A percentile compares a stretch with the other conserved stretches of the same genome.
These are phyloP conservation scores for Phialophora macrospora DNA, from an alignment of 2,329 filamentous ascomycete species.

Conservation along the genomic window DNA sequence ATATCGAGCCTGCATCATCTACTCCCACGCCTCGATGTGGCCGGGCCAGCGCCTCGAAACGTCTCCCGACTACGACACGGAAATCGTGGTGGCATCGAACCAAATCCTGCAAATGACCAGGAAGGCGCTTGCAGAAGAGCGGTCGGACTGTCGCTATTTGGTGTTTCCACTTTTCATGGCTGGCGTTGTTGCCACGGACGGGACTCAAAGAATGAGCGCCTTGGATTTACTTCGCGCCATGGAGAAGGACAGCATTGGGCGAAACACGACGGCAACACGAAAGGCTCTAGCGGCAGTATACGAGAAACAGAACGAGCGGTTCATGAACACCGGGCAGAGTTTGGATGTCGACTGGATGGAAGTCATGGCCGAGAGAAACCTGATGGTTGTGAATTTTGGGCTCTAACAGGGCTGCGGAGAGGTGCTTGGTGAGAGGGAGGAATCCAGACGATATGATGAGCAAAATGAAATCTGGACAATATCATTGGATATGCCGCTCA, in stretches of 20 bases:
- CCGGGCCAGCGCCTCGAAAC: conserved; percentile 53
- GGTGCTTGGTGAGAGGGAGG: not conserved
- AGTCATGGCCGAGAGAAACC: conserved; percentile 52
- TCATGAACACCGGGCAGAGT: conserved; percentile 48
- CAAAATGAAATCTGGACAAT: not conserved
- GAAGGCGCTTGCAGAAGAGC: conserved; percentile 47
- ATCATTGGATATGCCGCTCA: not conserved
- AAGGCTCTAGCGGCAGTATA: conserved; percentile 55
- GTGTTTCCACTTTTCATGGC: conserved; percentile 62
- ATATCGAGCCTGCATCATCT: conserved; percentile 57
- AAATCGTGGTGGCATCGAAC: conserved; percentile 52
- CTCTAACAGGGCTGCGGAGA: conserved; percentile 45
- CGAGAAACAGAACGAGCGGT: conserved; percentile 53
- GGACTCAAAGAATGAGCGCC: conserved; percentile 52
- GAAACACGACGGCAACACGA: conserved; percentile 54
- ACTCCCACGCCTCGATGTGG: conserved; percentile 61
- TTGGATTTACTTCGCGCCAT: conserved; percentile 56
- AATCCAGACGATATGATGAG: not conserved
- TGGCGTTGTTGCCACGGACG: conserved; percentile 51
- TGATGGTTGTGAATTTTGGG: conserved; percentile 59
- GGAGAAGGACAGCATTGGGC: conserved; percentile 55
- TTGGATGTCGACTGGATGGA: conserved; percentile 58
- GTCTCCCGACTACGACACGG: conserved; percentile 45
- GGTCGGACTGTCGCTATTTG: conserved; percentile 52
- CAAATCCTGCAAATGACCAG: conserved; percentile 54